Conservation (phyloP, 176 grass and related monocot species). For the Oryza glaberrima region DNA sequence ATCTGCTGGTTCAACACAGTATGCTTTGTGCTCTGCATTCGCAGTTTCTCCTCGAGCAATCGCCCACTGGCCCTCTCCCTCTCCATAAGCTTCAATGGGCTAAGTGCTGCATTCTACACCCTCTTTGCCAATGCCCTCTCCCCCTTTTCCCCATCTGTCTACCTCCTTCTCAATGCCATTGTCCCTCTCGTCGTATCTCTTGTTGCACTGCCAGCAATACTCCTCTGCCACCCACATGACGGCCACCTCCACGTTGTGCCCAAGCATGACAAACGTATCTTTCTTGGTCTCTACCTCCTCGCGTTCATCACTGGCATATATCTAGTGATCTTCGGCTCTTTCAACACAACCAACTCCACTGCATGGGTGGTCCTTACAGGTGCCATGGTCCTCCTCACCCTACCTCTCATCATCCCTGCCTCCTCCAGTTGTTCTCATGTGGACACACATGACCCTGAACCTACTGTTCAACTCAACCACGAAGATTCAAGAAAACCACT, state of each 20-base stretch:
- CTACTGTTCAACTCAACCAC: conserved; percentile 7
- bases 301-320: conserved; percentile 82
- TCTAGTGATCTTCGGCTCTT: conserved; percentile 66
- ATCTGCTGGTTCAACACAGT: conserved; percentile 99
- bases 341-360: conserved; percentile 43
- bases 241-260: conserved; percentile 42
- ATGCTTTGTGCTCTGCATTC: conserved; percentile 89
- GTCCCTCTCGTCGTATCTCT: conserved; percentile 62
- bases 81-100: conserved; percentile 90
- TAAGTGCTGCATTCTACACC: conserved; percentile 82
- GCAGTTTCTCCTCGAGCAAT: conserved; percentile 62
- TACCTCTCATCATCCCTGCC: conserved; percentile 67
- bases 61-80: conserved; percentile 85
- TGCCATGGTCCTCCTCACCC: conserved; percentile 65
- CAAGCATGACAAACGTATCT: conserved; percentile 54
- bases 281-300: conserved; percentile 72
- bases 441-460: conserved; percentile 34
- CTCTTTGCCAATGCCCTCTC: conserved; percentile 59
- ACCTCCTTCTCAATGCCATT: conserved; percentile 81
- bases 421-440: conserved; percentile 39
- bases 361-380: conserved; percentile 64
- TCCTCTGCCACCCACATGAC: conserved; percentile 54
- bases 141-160: conserved; percentile 53
- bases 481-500: conserved; percentile 45
- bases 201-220: conserved; percentile 60